A percentile compares a stretch with the other conserved stretches of the same genome.
Conservation (phyloP, 768 basidiomycete species). For the Cyclocybe aegerita region DNA sequence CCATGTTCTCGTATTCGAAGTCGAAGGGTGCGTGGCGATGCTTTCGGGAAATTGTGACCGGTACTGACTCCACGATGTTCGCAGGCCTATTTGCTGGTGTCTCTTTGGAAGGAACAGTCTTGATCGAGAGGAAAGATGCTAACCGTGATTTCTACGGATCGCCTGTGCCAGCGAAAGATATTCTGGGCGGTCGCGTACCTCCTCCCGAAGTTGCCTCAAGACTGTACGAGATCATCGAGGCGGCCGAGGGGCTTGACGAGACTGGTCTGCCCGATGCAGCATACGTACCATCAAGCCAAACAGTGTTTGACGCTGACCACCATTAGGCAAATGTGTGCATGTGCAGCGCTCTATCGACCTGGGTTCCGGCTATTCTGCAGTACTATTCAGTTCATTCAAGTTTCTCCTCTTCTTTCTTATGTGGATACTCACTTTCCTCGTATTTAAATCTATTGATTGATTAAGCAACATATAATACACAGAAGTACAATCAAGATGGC, state of each 20-base stretch:
- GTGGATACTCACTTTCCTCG: too few relatives aligned
- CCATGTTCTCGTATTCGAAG: constrained; percentile 97
- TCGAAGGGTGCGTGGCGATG: constrained; percentile 71
- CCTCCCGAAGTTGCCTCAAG: constrained; percentile 95
- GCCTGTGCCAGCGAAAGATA: constrained; percentile 82
- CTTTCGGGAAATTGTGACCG: constrained; percentile 4
- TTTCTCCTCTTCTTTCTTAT: not conserved
- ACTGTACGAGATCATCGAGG: constrained; percentile 95
- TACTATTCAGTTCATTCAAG: not conserved
- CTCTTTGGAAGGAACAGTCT: constrained; percentile 89
- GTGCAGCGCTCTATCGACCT: not conserved
- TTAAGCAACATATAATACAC: too few relatives aligned
- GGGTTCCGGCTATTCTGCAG: not conserved
- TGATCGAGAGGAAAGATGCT: constrained; percentile 95
- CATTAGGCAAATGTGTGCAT: constrained; percentile 22
- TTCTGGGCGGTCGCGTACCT: constrained; percentile 90
- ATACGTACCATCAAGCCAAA: constrained; percentile 70
- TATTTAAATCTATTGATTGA: too few relatives aligned
- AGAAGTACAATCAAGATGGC: not conserved
- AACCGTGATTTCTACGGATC: constrained; percentile 97
- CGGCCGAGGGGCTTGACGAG: constrained; percentile 92
- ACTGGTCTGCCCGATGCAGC: constrained; percentile 71
- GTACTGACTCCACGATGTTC: not conserved
- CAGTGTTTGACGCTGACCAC: constrained; percentile 78
- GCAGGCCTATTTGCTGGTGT: constrained; percentile 92